Conservation (phyloP, 805 yeast genomes). For the Teunomyces gatunensis region DNA sequence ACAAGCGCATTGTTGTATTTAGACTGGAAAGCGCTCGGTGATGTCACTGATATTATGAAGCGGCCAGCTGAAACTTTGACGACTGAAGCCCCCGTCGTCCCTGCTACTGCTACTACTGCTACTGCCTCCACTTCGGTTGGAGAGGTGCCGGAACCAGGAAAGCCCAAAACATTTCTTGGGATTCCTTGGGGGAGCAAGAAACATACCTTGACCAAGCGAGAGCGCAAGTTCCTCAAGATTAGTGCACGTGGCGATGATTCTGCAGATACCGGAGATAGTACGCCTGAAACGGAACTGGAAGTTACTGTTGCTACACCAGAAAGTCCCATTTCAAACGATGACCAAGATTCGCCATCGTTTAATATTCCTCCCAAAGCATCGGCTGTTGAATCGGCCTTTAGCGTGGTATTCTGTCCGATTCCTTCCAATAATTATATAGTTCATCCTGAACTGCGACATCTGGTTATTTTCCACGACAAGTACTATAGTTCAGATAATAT, state of each 20-base stretch:
- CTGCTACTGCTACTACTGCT: no score
- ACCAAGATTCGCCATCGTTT: conserved; percentile 13
- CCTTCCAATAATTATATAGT: conserved; percentile 33
- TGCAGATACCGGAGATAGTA: neutral
- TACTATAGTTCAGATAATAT: conserved; percentile 32
- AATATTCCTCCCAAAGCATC: conserved; percentile 46
- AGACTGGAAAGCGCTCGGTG: conserved; percentile 43
- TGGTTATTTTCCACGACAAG: conserved; percentile 43
- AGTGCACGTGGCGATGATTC: conserved; percentile 17
- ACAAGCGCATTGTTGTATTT: conserved; percentile 42
- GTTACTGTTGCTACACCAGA: conserved; percentile 2
- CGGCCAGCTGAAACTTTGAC: conserved; percentile 3
- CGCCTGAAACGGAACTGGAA: conserved; percentile 4
- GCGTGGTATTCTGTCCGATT: conserved; percentile 36
- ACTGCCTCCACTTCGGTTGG: neutral
- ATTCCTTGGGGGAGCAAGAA: neutral
- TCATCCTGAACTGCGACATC: conserved; percentile 32
- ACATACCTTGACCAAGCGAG: conserved; percentile 9
- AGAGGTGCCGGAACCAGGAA: neutral
- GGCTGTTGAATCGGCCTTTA: conserved; percentile 41
- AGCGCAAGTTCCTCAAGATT: conserved; percentile 18
- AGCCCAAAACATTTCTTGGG: neutral
- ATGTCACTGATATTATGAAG: conserved; percentile 28
- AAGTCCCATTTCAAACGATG: neutral
- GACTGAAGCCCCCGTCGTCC: neutral